Evolutionary conservation across 73 alveolate genomes (phyloP), one percentile per base, ranked within the genome.

Genomic region (Durusdinium trenchii): DNA sequence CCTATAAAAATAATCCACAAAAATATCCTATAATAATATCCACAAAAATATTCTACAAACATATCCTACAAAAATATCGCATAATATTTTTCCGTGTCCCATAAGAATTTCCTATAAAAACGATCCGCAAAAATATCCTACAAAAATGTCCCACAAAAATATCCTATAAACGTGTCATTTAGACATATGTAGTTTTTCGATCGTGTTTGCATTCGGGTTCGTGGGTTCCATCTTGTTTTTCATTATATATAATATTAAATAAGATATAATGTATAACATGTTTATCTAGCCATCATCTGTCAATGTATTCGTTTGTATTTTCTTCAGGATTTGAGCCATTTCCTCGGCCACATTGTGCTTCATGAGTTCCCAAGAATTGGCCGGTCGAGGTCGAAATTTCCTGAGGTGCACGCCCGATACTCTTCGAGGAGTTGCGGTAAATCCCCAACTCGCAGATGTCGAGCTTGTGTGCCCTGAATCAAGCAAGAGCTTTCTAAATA

Each of bases 341-440:
- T 67, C 81, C 81, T 67, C 0, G 42, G 81, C 79, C 79, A 64
- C n/a, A 16, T 28, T 6, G 42, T 16, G 32, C 9, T 9, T 64
- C 45, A 64, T 64, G 42, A 26, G 6, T 26, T 64, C 79, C 42
- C 9, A 9, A 6, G 6, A 64, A 57, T 16, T 57, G 12, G 23
- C 69, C 69, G 23, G 23, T 23, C 12, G 69, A 57, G 32, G 69
- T 23, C 28, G 79, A 16, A 9, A 64, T 16, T 38, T 64, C 38
- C 79, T 28, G 32, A 67, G 81, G 43, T 18, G 3, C 18, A 30
- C 9, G 67, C 92, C 67, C 57, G 52, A 50, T 82, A 82, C 32
- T 82, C 92, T 36, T 82, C 92, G 46, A 82, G 92, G 48, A 82
- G 32, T 35, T 18, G 61, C 71, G 92, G 92, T 46, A 82, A 47